Evolutionary conservation across 2,329 filamentous ascomycete species (phyloP).

Genomic region (Xylariaceae sp.): DNA sequence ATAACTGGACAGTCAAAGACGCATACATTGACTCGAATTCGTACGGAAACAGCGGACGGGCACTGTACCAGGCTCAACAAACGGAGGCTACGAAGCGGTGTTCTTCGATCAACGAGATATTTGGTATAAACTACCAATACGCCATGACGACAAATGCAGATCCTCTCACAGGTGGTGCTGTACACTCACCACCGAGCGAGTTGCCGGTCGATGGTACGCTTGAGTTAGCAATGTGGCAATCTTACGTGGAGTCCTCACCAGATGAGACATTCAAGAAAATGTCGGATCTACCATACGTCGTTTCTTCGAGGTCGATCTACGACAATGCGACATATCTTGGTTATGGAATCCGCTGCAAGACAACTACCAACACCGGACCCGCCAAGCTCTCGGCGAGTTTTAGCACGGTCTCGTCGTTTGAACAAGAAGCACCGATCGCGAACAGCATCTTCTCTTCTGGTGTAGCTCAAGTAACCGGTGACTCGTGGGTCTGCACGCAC

Average conservation of each 20-base stretch:
- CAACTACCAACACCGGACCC: not conserved
- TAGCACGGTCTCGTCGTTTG: not conserved
- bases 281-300: too few relatives aligned
- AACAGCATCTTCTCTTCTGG: not conserved
- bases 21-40: not conserved
- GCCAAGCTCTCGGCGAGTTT: not conserved
- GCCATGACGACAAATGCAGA: not conserved
- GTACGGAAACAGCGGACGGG: not conserved
- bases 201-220: not conserved
- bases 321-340: not conserved
- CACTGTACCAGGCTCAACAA: not conserved
- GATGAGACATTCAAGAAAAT: not conserved
- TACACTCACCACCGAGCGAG: not conserved
- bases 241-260: too few relatives aligned
- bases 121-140: not conserved
- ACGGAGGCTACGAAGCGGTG: not conserved
- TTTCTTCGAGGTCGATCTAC: not conserved
- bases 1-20: not conserved
- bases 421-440: conserved; percentile 1
- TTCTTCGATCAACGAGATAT: not conserved
- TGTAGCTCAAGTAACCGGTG: conserved; percentile 1
- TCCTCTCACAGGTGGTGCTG: not conserved
- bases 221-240: not conserved
- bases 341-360: not conserved
- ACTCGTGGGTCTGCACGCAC: conserved; percentile 2